phyloP scores from a whole-genome alignment of 495 filamentous ascomycete genomes.

The Copromyces sp. region DNA sequence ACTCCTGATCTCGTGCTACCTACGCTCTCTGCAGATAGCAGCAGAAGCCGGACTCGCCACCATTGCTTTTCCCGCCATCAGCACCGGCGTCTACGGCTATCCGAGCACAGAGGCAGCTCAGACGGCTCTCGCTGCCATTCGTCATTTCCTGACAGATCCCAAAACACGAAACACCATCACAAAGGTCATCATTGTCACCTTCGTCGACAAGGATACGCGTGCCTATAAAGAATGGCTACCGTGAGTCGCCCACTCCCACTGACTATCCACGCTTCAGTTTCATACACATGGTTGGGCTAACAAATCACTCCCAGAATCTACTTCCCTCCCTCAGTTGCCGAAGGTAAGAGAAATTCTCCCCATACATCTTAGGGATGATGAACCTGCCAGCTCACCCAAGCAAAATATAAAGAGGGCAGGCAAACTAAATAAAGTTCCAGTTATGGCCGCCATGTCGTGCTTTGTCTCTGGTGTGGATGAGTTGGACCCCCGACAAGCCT shows the following conservation, averaged over 20 bases:
- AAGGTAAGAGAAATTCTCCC: background rate
- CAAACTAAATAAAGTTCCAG: background rate
- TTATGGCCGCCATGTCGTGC: background rate
- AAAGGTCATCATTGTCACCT: constrained; percentile 71
- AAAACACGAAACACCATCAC: constrained; percentile 49
- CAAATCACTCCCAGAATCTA: background rate
- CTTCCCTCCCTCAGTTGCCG: background rate
- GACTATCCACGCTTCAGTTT: background rate
- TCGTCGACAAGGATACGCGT: constrained; percentile 61
- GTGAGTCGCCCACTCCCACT: constrained; percentile 40
- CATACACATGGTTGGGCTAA: background rate
- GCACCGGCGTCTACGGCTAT: constrained; percentile 86
- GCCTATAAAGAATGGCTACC: constrained; percentile 62
- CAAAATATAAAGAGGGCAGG: background rate
- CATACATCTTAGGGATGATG: background rate
- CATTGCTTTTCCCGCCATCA: constrained; percentile 75
- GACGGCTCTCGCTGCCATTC: constrained; percentile 57
- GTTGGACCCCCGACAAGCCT: background rate
- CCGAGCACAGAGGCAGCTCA: constrained; percentile 61
- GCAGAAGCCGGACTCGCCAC: constrained; percentile 52
- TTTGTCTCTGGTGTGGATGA: background rate
- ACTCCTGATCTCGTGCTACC: constrained; percentile 62
- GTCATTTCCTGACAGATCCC: constrained; percentile 51
- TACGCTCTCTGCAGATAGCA: constrained; percentile 60
- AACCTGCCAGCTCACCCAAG: background rate